Percentiles rank a stretch among this genome's conserved stretches.
phyloP scores from a whole-genome alignment of 306 rosid genomes.

The Nissolia schottii region DNA sequence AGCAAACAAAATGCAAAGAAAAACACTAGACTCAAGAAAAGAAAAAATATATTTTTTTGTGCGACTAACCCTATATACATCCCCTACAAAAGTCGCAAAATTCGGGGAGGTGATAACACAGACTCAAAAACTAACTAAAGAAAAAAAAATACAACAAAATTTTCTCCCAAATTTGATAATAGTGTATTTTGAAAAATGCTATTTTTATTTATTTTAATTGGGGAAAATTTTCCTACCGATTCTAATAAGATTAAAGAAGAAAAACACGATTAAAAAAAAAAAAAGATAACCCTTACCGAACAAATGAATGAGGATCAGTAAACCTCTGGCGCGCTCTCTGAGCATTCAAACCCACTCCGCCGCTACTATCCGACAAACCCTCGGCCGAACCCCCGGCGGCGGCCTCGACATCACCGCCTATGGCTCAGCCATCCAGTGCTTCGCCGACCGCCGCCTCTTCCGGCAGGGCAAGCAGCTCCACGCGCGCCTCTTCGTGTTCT shows the following conservation, averaged over 20 bases:
- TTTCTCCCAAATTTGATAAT: too few species aligned
- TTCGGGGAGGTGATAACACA: too few species aligned
- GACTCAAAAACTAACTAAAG: too few species aligned
- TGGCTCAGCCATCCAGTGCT: constrained; percentile 60
- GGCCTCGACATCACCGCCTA: constrained; percentile 53
- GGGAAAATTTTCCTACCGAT: too few species aligned
- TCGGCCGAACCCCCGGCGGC: constrained; percentile 9
- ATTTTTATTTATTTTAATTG: too few species aligned
- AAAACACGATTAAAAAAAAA: not conserved
- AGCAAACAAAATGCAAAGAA: too few species aligned
- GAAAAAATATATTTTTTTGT: too few species aligned
- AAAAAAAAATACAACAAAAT: too few species aligned
- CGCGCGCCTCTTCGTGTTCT: constrained; percentile 60
- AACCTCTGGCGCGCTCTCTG: constrained; percentile 26
- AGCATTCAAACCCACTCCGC: constrained; percentile 23
- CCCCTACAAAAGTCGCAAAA: too few species aligned
- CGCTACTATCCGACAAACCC: constrained; percentile 25
- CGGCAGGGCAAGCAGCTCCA: constrained; percentile 77
- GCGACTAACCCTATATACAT: too few species aligned
- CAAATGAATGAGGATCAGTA: constrained; percentile 45
- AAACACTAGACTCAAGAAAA: too few species aligned
- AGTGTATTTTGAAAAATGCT: too few species aligned
- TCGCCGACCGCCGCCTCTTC: constrained; percentile 47
- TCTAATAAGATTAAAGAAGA: not conserved
- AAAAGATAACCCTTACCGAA: not conserved